Evolutionary conservation across 1,284 basidiomycete genomes (phyloP).

Genomic region (Cryptococcus deneoformans): DNA sequence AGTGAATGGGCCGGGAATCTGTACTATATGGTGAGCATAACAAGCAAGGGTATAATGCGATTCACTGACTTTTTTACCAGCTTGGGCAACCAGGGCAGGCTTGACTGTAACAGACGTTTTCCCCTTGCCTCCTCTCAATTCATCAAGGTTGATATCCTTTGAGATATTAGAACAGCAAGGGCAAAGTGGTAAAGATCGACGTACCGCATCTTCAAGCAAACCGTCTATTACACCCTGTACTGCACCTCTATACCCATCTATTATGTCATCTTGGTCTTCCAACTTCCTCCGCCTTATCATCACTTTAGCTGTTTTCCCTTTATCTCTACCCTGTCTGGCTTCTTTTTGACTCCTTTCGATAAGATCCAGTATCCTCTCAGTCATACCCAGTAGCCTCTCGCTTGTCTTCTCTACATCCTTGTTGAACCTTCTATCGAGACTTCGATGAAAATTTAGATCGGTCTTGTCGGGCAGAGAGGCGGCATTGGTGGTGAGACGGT

Average conservation of each 20-base stretch:
- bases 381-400: constrained; percentile 50
- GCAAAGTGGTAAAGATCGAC: constrained; percentile 29
- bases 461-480: constrained; percentile 48
- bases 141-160: constrained; percentile 78
- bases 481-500: constrained; percentile 40
- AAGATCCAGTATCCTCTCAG: constrained; percentile 63
- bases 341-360: constrained; percentile 33
- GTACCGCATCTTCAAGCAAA: constrained; percentile 76
- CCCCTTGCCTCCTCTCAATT: constrained; percentile 66
- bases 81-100: constrained; percentile 21
- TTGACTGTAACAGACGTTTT: constrained; percentile 50
- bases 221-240: constrained; percentile 81
- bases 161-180: neutral
- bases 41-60: neutral
- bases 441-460: constrained; percentile 79
- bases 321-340: constrained; percentile 51
- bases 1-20: constrained; percentile 38
- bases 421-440: constrained; percentile 70
- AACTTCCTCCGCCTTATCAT: constrained; percentile 43
- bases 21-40: neutral
- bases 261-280: constrained; percentile 69
- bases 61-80: constrained; percentile 26
- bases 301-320: constrained; percentile 33
- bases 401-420: constrained; percentile 39
- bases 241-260: constrained; percentile 69